Conservation (phyloP, 257 asterid genomes). For the Nicotiana noctiflora region DNA sequence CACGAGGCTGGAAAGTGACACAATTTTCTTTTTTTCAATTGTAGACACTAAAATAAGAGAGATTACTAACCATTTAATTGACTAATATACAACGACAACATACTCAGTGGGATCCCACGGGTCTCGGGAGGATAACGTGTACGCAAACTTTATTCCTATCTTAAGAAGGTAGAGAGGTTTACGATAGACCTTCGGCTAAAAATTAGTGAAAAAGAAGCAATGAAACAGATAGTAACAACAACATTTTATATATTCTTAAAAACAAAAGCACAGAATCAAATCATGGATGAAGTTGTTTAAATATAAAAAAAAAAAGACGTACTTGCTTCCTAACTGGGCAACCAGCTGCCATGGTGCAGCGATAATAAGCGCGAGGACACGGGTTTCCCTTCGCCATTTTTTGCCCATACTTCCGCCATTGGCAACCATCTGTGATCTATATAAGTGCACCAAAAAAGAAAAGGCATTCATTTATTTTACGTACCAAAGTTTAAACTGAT, state of each 20-base stretch:
- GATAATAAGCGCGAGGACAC: conserved; percentile 90
- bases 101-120: too few relatives aligned
- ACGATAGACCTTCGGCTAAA: too few relatives aligned
- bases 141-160: too few relatives aligned
- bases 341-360: conserved; percentile 95
- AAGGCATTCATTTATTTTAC: neutral
- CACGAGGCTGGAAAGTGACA: neutral
- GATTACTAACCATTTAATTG: neutral
- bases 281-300: too few relatives aligned
- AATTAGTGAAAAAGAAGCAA: too few relatives aligned
- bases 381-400: conserved; percentile 98
- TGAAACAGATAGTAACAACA: too few relatives aligned
- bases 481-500: too few relatives aligned
- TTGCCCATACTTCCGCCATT: conserved; percentile 97
- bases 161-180: too few relatives aligned
- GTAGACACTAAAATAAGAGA: neutral
- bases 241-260: neutral
- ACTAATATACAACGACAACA: neutral
- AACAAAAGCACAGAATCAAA: neutral
- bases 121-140: too few relatives aligned
- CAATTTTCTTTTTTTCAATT: neutral
- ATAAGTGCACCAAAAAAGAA: neutral
- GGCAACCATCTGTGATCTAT: conserved; percentile 91
- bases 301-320: conserved; percentile 1
- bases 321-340: conserved; percentile 98